Percentiles rank a stretch among this genome's conserved stretches.
Evolutionary conservation across 2,329 filamentous ascomycete species (phyloP).

Genomic region (Ophiosphaerella herpotricha): DNA sequence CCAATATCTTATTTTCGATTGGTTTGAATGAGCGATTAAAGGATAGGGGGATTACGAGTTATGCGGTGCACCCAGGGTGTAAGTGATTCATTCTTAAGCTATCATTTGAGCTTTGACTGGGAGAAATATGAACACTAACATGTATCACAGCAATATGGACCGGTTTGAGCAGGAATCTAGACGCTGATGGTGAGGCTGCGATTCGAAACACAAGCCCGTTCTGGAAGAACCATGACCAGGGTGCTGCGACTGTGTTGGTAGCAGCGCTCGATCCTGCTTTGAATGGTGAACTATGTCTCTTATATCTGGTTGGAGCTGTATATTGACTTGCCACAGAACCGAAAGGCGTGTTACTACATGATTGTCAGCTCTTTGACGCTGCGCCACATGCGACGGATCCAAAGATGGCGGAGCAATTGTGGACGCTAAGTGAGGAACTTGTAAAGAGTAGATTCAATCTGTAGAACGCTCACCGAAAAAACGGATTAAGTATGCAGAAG

Average conservation of each 20-base stretch:
- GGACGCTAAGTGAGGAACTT: slow-evolving; percentile 38
- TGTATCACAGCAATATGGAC: slow-evolving; percentile 34
- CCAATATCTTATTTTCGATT: slow-evolving; percentile 38
- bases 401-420: slow-evolving; percentile 32
- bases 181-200: slow-evolving; percentile 30
- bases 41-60: slow-evolving; percentile 29
- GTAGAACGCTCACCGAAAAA: slow-evolving; percentile 8
- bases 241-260: slow-evolving; percentile 35
- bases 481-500: not conserved
- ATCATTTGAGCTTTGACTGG: not conserved
- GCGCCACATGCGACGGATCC: slow-evolving; percentile 31
- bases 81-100: slow-evolving; percentile 8
- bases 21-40: slow-evolving; percentile 24
- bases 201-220: slow-evolving; percentile 32
- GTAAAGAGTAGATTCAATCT: slow-evolving; percentile 29
- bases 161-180: slow-evolving; percentile 30
- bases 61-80: slow-evolving; percentile 42
- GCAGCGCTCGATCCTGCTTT: slow-evolving; percentile 39
- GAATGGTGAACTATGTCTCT: slow-evolving; percentile 13
- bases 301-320: not conserved
- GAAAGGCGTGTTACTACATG: slow-evolving; percentile 29
- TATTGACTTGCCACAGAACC: slow-evolving; percentile 17
- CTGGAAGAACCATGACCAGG: slow-evolving; percentile 43
- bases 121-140: slow-evolving; percentile 3
- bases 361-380: slow-evolving; percentile 34